Conservation (phyloP, 768 basidiomycete species). For the Termitomyces sp. region DNA sequence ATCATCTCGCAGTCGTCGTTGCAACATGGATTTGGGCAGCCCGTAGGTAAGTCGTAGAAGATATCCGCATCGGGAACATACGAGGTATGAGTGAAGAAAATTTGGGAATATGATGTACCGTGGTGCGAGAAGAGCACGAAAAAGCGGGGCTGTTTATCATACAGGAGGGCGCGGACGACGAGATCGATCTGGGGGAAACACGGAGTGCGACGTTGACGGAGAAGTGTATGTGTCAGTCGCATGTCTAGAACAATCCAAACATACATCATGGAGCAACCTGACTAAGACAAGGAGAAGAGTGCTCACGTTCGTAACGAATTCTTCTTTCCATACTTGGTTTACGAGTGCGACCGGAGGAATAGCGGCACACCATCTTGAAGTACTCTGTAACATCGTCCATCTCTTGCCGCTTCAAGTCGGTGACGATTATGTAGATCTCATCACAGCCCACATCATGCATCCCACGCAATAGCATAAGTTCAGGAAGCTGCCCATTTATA, state of each 20-base stretch:
- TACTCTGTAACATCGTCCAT: conserved; percentile 81
- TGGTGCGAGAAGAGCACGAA: conserved; percentile 78
- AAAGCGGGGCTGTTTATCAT: conserved; percentile 76
- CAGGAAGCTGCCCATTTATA: conserved; percentile 51
- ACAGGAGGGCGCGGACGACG: conserved; percentile 68
- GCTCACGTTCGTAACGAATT: conserved; percentile 72
- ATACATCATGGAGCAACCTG: neutral
- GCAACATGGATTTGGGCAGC: conserved; percentile 77
- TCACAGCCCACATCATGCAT: conserved; percentile 82
- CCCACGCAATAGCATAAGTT: conserved; percentile 74
- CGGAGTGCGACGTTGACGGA: conserved; percentile 67
- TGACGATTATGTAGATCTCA: conserved; percentile 76
- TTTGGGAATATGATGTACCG: conserved; percentile 78
- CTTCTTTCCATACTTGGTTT: conserved; percentile 65
- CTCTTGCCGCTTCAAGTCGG: conserved; percentile 73
- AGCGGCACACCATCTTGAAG: conserved; percentile 68
- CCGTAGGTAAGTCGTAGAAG: conserved; percentile 76
- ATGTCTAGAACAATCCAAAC: conserved; percentile 40
- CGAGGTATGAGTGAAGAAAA: conserved; percentile 69
- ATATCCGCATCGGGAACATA: conserved; percentile 72
- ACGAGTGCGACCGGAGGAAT: conserved; percentile 58
- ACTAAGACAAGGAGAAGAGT: neutral
- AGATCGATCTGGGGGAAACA: conserved; percentile 84
- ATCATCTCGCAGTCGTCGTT: conserved; percentile 83
- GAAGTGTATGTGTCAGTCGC: conserved; percentile 63